A percentile compares a stretch with the other conserved stretches of the same genome.
Conservation (phyloP, 169 alveolate genomes). For the Eimeria necatrix region DNA sequence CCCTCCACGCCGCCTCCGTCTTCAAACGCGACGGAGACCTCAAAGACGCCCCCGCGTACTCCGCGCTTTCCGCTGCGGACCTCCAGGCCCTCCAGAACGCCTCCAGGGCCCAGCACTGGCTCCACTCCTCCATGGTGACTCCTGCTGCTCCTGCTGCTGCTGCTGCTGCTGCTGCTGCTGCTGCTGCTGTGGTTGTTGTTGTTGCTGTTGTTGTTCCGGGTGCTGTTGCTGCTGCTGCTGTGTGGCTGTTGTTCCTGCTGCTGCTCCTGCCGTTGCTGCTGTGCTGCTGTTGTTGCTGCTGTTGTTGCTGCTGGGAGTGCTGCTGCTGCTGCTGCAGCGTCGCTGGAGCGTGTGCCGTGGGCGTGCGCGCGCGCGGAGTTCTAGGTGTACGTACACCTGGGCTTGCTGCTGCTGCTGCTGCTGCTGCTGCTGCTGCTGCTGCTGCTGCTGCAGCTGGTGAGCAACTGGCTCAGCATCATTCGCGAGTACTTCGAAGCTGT, state of each 20-base stretch:
- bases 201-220: not conserved
- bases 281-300: not conserved
- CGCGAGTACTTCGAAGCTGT: slow-evolving; percentile 71
- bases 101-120: slow-evolving; percentile 61
- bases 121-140: slow-evolving; percentile 71
- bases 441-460: slow-evolving; percentile 55
- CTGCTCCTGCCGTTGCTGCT: too few relatives aligned
- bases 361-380: too few relatives aligned
- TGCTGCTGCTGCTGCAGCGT: not conserved
- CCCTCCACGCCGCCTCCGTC: slow-evolving; percentile 57
- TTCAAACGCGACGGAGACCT: slow-evolving; percentile 52
- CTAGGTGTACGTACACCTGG: not conserved
- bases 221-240: slow-evolving; percentile 46
- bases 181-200: slow-evolving; percentile 14
- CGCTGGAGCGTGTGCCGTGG: too few relatives aligned
- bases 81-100: not conserved
- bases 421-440: not conserved
- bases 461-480: slow-evolving; percentile 70
- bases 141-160: not conserved
- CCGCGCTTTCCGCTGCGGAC: not conserved
- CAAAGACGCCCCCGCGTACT: not conserved
- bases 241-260: slow-evolving; percentile 29
- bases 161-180: slow-evolving; percentile 43
- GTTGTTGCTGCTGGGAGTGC: slow-evolving; percentile 45
- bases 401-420: not conserved